Evolutionary conservation across 257 asterid species (phyloP), one percentile per base, ranked within the genome.

Genomic region (Lithospermum erythrorhizon): DNA sequence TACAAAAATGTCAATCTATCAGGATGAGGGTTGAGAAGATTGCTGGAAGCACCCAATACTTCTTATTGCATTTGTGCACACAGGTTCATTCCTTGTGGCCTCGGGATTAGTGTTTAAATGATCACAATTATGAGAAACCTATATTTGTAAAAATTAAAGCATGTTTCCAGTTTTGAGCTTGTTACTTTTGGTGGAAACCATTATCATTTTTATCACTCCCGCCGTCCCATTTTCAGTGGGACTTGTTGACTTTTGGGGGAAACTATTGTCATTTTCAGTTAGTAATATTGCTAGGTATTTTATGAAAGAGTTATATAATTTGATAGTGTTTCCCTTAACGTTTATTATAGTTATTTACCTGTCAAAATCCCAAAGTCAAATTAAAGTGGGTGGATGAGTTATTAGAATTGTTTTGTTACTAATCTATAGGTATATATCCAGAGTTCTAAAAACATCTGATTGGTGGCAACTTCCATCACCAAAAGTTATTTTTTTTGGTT

Each of bases 11-110:
- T 19, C 30, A 24, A 13, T 30, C 32, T 10, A 49, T 61, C 85
- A 88, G 98, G 98, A 86, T 84, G 94, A 83, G 66, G 73, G 61
- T 79, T 32, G 95, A 91, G 75, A 75, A 73, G 73, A 65, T 91
- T 64, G 77, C 82, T 45, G 95, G 87, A 65, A 81, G 85, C 70
- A 74, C 84, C 57, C 95, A 84, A 52, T 86, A 86, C 74, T 79
- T 88, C 70, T 74, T 88, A 22, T 59, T 88, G 87, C 94, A 86
- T 74, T 74, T 91, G 57, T 91, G 97, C 68, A 91, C 98, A 35
- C 98, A 91, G 98, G 98, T 90, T 59, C 18, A 11, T 15, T 41
- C 49, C 49, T 41, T 41, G 15, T 13, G 4, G 5, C 13, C 18
- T 41, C 13, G 17, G 11, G 45, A 32, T 32, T 32, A 41, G 49